These are phyloP conservation scores for Thalassiosira exigua DNA, from an alignment of 352 stramenopile genomes.

Conservation along the genomic window DNA sequence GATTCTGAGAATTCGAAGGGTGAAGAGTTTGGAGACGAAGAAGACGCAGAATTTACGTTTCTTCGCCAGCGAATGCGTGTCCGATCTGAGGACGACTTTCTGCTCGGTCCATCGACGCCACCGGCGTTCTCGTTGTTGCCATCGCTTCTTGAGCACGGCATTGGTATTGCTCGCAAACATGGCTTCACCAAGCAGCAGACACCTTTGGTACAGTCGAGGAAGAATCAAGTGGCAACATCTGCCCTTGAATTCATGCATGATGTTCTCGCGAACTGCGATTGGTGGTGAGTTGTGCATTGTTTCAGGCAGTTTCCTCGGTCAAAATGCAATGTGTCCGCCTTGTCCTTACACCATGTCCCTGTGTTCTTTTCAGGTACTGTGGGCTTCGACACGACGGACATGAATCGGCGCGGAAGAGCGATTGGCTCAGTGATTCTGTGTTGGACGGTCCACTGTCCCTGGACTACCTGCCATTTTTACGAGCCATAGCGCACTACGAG, in stretches of 20 bases:
- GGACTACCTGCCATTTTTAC: slow-evolving; percentile 49
- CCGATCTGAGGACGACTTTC: slow-evolving; percentile 37
- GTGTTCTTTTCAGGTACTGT: too few species aligned
- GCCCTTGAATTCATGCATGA: slow-evolving; percentile 24
- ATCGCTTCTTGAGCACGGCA: slow-evolving; percentile 23
- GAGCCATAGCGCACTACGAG: slow-evolving; percentile 43
- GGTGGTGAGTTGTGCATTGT: slow-evolving; percentile 28
- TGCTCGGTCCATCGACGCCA: slow-evolving; percentile 18
- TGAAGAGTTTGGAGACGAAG: slow-evolving; percentile 19
- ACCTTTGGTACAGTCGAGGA: slow-evolving; percentile 20
- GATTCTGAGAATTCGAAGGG: slow-evolving; percentile 22
- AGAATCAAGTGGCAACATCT: slow-evolving; percentile 7
- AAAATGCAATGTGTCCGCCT: too few species aligned
- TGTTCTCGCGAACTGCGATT: slow-evolving; percentile 15
- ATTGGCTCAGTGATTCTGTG: slow-evolving; percentile 24
- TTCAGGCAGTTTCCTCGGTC: too few species aligned
- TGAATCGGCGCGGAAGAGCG: too few species aligned
- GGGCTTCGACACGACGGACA: too few species aligned
- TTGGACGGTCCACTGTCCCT: slow-evolving; percentile 31
- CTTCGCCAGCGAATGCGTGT: not conserved
- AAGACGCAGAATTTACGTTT: slow-evolving; percentile 19
- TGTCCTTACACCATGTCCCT: too few species aligned
- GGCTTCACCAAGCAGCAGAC: slow-evolving; percentile 6
- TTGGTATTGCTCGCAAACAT: not conserved
- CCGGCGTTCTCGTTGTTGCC: slow-evolving; percentile 19